Conservation (phyloP, 129 eudicot genomes). For the Dittrichia graveolens region DNA sequence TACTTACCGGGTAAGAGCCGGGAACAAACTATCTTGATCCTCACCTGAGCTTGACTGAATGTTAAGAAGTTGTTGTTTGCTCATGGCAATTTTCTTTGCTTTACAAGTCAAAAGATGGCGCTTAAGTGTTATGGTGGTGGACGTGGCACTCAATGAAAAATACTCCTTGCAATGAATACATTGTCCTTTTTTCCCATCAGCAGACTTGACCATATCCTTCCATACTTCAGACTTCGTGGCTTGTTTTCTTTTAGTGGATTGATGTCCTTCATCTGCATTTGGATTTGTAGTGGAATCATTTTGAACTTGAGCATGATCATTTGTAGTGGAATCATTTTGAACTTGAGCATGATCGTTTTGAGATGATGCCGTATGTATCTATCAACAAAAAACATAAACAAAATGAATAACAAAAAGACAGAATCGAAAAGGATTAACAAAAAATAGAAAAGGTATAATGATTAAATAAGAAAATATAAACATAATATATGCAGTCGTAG, state of each 20-base stretch:
- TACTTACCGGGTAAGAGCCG: neutral
- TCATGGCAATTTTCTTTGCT: neutral
- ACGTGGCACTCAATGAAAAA: neutral
- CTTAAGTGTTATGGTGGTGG: neutral
- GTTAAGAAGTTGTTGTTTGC: neutral
- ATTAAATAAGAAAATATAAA: too few species aligned
- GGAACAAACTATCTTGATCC: neutral
- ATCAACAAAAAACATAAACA: too few species aligned
- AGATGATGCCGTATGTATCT: too few species aligned
- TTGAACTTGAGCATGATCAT: neutral
- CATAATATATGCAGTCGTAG: too few species aligned
- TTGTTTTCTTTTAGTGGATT: neutral
- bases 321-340: neutral
- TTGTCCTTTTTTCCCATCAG: neutral
- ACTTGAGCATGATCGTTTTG: neutral
- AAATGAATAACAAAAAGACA: too few species aligned
- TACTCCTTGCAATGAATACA: neutral
- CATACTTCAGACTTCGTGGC: neutral
- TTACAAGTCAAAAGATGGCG: neutral
- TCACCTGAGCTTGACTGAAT: neutral
- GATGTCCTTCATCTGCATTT: neutral
- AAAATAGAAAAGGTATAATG: too few species aligned
- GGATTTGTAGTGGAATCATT: neutral
- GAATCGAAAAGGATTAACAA: too few species aligned
- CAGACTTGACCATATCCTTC: neutral